Evolutionary conservation across 768 basidiomycete genomes (phyloP).

Genomic region (Chiua virens): DNA sequence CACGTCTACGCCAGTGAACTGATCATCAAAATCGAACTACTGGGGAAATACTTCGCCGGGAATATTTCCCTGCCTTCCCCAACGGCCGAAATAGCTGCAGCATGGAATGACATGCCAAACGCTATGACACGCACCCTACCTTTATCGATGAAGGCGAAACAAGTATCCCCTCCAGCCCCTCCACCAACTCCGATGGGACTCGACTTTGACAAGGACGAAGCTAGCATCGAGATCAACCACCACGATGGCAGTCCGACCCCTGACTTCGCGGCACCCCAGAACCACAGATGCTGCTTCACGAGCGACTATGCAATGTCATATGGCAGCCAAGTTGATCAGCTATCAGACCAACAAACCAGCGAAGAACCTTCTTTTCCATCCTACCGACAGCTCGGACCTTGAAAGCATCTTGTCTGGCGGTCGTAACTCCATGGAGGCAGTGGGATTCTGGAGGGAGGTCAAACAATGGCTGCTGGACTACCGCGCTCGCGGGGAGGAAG

Average conservation of each 20-base stretch:
- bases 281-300: not conserved
- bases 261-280: not conserved
- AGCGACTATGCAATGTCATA: not conserved
- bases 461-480: slow-evolving; percentile 24
- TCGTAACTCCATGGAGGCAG: not conserved
- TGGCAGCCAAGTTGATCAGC: not conserved
- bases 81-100: slow-evolving; percentile 11
- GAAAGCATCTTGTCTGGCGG: slow-evolving; percentile 11
- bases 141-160: slow-evolving; percentile 1
- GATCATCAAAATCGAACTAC: slow-evolving; percentile 9
- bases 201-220: slow-evolving; percentile 2
- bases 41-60: slow-evolving; percentile 18
- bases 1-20: slow-evolving; percentile 15
- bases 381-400: slow-evolving; percentile 5
- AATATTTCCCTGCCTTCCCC: slow-evolving; percentile 16
- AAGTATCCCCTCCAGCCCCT: slow-evolving; percentile 10
- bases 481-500: slow-evolving; percentile 10
- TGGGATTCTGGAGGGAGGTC: slow-evolving; percentile 15
- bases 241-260: not conserved
- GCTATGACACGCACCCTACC: slow-evolving; percentile 10
- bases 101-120: slow-evolving; percentile 30
- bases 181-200: slow-evolving; percentile 19
- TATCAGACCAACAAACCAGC: not conserved
- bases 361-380: not conserved
- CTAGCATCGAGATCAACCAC: not conserved